phyloP scores from a whole-genome alignment of 2,329 filamentous ascomycete genomes.

The Coleophoma crateriformis region DNA sequence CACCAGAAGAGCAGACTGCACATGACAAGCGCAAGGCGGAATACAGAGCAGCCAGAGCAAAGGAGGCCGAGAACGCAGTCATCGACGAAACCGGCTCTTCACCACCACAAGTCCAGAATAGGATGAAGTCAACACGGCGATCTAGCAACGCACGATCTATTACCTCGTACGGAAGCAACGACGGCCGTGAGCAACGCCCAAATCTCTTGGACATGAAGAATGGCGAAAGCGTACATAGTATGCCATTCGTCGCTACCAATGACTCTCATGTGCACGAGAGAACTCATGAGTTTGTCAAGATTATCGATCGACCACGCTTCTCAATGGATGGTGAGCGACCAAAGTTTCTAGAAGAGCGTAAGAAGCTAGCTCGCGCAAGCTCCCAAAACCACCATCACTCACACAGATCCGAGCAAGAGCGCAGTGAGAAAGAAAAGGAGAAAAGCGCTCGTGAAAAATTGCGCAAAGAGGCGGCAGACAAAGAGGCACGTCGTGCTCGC shows the following conservation, averaged over 20 bases:
- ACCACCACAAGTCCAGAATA: not conserved
- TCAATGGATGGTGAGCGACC: conserved; percentile 13
- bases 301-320: conserved; percentile 3
- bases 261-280: conserved; percentile 1
- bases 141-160: not conserved
- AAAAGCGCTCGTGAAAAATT: conserved; percentile 5
- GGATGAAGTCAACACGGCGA: not conserved
- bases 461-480: conserved; percentile 15
- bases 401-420: conserved; percentile 9
- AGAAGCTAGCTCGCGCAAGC: conserved; percentile 3
- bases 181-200: not conserved
- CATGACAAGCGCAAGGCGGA: conserved; percentile 7
- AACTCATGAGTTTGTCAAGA: not conserved
- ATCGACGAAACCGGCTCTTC: not conserved
- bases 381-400: conserved; percentile 6
- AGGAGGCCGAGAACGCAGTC: not conserved
- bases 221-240: not conserved
- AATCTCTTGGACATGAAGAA: not conserved
- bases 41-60: conserved; percentile 1
- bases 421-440: conserved; percentile 1
- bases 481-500: conserved; percentile 14
- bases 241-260: not conserved
- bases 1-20: conserved; percentile 7
- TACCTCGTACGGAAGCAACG: not conserved
- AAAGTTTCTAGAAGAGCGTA: conserved; percentile 3